Conservation (phyloP, 129 eudicot species). For the Calendula officinalis region DNA sequence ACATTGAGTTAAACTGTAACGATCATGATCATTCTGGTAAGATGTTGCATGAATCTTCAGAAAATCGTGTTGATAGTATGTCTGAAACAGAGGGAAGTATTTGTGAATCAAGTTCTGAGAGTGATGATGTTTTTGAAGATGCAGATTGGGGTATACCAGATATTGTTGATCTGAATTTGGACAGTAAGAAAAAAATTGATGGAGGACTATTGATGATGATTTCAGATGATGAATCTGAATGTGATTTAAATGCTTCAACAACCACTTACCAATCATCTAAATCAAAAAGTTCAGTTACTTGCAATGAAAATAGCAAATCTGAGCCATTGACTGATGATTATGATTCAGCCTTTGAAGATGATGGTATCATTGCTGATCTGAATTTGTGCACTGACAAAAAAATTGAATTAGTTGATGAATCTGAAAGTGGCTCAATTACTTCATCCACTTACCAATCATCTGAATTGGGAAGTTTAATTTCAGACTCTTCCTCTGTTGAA, state of each 20-base stretch:
- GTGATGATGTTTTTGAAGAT: conserved; percentile 30
- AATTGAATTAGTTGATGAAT: conserved; percentile 3
- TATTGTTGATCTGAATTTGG: conserved; percentile 17
- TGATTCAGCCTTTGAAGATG: no score
- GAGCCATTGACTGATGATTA: no score
- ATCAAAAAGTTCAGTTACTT: no score
- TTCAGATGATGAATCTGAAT: neutral
- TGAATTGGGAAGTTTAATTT: conserved; percentile 17
- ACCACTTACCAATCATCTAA: no score
- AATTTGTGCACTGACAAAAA: no score
- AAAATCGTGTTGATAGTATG: conserved; percentile 14
- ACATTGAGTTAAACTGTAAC: neutral
- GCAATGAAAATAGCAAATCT: no score
- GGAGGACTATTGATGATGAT: conserved; percentile 17
- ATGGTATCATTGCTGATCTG: no score
- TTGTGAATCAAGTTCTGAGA: conserved; percentile 11
- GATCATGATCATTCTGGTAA: conserved; percentile 2
- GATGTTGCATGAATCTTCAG: conserved; percentile 1
- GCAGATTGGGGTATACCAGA: conserved; percentile 21
- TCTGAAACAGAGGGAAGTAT: conserved; percentile 17
- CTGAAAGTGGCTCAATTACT: conserved; percentile 23
- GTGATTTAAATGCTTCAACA: neutral
- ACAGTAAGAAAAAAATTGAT: conserved; percentile 19
- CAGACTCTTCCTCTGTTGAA: neutral
- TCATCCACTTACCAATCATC: conserved; percentile 23